Evolutionary conservation across 2,329 filamentous ascomycete genomes (phyloP), one percentile per base, ranked within the genome.

Genomic region (Microdochium bolleyi): DNA sequence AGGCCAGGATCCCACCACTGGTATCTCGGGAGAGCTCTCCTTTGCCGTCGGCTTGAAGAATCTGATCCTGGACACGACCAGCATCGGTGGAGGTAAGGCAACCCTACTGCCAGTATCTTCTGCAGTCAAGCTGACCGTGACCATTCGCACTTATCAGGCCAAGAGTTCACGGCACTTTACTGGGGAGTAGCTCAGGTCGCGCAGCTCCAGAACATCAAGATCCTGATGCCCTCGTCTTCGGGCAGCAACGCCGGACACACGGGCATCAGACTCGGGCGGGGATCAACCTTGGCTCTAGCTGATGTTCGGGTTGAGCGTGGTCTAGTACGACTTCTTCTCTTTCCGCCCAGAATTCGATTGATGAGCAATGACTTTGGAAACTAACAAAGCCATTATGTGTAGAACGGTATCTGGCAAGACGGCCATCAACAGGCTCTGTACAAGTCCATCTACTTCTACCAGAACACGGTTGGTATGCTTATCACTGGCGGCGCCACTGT

Each of bases 151-250:
- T 8, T 13, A 11, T 21, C 13, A 67, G 67, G 61, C 49, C 64
- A 61, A 10, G 55, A 54, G 1, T 73, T 74, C 48, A 69, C 67
- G 2, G 72, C 72, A 3, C 64, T 75, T 0, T 69, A 62, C 46
- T 75, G 73, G 73, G 69, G 71, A 10, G 72, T 75, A n/a, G 72
- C 72, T 2, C 71, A 75, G 54, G 71, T 54, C 16, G 65, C 68
- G 1, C 69, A 73, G 49, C 62, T 74, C 7, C 70, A 72, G 48
- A 75, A 75, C 52, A 59, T 75, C 54, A 70, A 65, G 53, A 75
- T 76, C 49, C 62, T 55, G 19, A 72, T 76, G 70, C 58, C 70
- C 2, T 53, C 52, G 1, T 68, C 71, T 0, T 56, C 52, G 37
- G 66, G 68, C 44, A 67, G 66, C 27, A 58, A 62, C 1, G 11